phyloP scores from a whole-genome alignment of 495 filamentous ascomycete genomes.

The Amorphotheca resinae region DNA sequence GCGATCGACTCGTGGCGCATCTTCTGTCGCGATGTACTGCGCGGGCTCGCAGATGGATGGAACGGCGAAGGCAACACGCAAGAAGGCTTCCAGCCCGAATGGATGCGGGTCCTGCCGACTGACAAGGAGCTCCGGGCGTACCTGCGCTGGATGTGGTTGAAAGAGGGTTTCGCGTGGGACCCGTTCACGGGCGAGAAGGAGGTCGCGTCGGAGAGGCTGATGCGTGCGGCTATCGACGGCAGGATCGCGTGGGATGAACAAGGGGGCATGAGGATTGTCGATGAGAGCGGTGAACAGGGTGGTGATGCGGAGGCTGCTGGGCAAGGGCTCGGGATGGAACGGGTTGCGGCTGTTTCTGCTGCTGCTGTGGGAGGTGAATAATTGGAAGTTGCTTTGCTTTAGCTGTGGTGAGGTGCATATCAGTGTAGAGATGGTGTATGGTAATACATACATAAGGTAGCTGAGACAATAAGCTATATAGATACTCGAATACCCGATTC shows the following conservation, averaged over 20 bases:
- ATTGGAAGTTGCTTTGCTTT: too few species aligned
- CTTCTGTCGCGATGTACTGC: conserved; percentile 73
- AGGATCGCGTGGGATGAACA: conserved; percentile 49
- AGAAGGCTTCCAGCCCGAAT: conserved; percentile 51
- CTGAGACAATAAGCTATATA: too few species aligned
- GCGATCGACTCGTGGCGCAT: conserved; percentile 89
- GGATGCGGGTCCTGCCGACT: conserved; percentile 71
- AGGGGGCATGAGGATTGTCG: conserved; percentile 17
- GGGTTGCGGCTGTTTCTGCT: too few species aligned
- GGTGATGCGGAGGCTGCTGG: too few species aligned
- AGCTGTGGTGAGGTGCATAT: too few species aligned
- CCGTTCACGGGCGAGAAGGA: conserved; percentile 51
- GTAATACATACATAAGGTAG: too few species aligned
- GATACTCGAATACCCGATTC: too few species aligned
- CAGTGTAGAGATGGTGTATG: too few species aligned
- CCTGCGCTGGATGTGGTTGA: conserved; percentile 82
- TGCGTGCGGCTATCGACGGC: conserved; percentile 45
- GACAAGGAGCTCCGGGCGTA: conserved; percentile 88
- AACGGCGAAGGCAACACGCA: conserved; percentile 32
- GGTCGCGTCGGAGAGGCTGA: conserved; percentile 39
- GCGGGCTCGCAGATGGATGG: conserved; percentile 49
- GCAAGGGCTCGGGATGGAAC: too few species aligned
- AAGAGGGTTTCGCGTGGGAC: conserved; percentile 78
- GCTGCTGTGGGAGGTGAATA: too few species aligned
- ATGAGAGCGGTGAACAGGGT: not conserved